These are phyloP conservation scores for Penicillium sp. DNA, from an alignment of 2,329 filamentous ascomycete species.

Conservation along the genomic window DNA sequence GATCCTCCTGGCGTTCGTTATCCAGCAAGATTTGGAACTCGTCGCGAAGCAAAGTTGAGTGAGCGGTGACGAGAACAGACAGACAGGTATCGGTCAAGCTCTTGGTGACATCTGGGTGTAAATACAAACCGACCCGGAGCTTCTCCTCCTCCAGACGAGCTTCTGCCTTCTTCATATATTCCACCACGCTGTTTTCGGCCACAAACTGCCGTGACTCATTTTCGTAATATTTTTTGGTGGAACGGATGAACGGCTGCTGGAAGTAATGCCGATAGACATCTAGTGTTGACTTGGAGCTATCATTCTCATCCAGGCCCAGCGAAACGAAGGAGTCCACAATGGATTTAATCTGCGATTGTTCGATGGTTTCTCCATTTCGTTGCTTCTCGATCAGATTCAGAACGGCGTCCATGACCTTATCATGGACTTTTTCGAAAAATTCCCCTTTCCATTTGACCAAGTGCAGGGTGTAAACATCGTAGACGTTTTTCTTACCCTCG, in stretches of 20 bases:
- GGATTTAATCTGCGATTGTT: slow-evolving; percentile 93
- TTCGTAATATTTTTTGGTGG: slow-evolving; percentile 82
- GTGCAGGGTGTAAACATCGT: slow-evolving; percentile 96
- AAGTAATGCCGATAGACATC: slow-evolving; percentile 94
- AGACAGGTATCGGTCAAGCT: slow-evolving; percentile 86
- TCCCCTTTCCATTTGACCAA: slow-evolving; percentile 93
- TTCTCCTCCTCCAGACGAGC: slow-evolving; percentile 85
- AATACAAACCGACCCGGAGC: slow-evolving; percentile 84
- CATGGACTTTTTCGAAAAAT: slow-evolving; percentile 78
- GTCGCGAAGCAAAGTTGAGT: slow-evolving; percentile 80
- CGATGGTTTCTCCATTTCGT: slow-evolving; percentile 94
- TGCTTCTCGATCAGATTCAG: slow-evolving; percentile 95
- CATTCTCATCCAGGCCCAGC: slow-evolving; percentile 86
- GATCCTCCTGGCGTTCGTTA: slow-evolving; percentile 90
- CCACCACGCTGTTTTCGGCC: slow-evolving; percentile 93
- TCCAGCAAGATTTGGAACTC: slow-evolving; percentile 94
- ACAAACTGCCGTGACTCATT: slow-evolving; percentile 92
- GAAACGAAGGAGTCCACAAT: slow-evolving; percentile 97
- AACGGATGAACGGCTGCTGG: slow-evolving; percentile 83
- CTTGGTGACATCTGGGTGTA: slow-evolving; percentile 83
- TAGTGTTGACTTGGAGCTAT: slow-evolving; percentile 88
- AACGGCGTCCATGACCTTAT: slow-evolving; percentile 91
- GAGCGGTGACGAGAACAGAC: slow-evolving; percentile 82
- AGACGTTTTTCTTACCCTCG: slow-evolving; percentile 96
- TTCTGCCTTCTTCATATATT: slow-evolving; percentile 99